phyloP scores from a whole-genome alignment of 805 yeast genomes.

The Alloascoidea hylecoeti region DNA sequence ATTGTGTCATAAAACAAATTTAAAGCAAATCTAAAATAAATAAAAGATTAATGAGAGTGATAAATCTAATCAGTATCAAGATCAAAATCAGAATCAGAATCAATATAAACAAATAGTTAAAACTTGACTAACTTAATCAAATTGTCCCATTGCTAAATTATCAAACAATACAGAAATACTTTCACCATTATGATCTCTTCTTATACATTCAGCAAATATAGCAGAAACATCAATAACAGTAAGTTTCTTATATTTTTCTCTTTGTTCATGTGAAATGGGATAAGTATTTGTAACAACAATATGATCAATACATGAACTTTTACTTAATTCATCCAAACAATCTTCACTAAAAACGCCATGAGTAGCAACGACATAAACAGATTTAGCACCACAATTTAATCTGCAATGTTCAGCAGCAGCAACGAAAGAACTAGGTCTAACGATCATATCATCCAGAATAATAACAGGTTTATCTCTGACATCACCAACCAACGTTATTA shows the following conservation, averaged over 20 bases:
- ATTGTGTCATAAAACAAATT: too few species aligned
- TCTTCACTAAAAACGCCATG: constrained; percentile 90
- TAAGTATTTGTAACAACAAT: constrained; percentile 93
- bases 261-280: constrained; percentile 60
- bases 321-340: constrained; percentile 68
- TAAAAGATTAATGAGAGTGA: too few species aligned
- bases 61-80: too few species aligned
- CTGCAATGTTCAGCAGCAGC: constrained; percentile 98
- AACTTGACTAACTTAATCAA: too few species aligned
- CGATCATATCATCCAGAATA: constrained; percentile 93
- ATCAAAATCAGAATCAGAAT: too few species aligned
- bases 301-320: constrained; percentile 73
- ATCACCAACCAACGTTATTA: constrained; percentile 93
- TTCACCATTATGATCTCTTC: constrained; percentile 98
- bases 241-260: constrained; percentile 49
- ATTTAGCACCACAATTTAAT: constrained; percentile 90
- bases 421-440: constrained; percentile 84
- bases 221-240: constrained; percentile 87
- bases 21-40: too few species aligned
- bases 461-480: constrained; percentile 87
- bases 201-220: constrained; percentile 93
- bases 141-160: constrained; percentile 60
- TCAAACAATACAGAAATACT: constrained; percentile 88
- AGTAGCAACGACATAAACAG: constrained; percentile 83
- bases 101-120: too few species aligned